Conservation (phyloP, 1,139 yeast species). For the Scheffersomyces insectosa region DNA sequence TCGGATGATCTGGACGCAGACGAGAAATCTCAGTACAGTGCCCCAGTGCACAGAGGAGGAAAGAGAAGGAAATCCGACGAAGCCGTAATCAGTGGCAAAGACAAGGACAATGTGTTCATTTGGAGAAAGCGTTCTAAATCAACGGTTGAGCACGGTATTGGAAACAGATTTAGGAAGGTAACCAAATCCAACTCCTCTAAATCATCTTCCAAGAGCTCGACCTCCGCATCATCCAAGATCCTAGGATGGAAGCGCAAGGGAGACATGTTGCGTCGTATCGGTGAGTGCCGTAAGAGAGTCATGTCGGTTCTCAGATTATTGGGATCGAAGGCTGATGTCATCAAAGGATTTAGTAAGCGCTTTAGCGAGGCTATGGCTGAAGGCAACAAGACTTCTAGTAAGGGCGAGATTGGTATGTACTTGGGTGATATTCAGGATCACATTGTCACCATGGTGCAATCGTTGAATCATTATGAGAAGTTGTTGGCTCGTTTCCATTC, state of each 20-base stretch:
- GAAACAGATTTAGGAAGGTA: slow-evolving; percentile 14
- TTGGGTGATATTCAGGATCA: slow-evolving; percentile 87
- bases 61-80: slow-evolving; percentile 2
- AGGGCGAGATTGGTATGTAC: slow-evolving; percentile 72
- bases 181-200: slow-evolving; percentile 7
- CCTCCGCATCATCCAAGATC: slow-evolving; percentile 52
- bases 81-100: slow-evolving; percentile 1
- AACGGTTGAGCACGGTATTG: slow-evolving; percentile 31
- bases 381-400: slow-evolving; percentile 11
- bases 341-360: slow-evolving; percentile 88
- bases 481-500: slow-evolving; percentile 90
- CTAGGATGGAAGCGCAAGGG: slow-evolving; percentile 88
- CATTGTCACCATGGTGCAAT: slow-evolving; percentile 92
- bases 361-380: slow-evolving; percentile 78
- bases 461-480: slow-evolving; percentile 91
- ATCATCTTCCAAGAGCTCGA: slow-evolving; percentile 16
- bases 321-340: slow-evolving; percentile 94
- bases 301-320: slow-evolving; percentile 84
- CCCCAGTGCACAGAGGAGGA: not conserved
- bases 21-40: slow-evolving; percentile 1
- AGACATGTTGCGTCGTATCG: slow-evolving; percentile 90
- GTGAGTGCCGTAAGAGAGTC: slow-evolving; percentile 91
- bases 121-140: slow-evolving; percentile 42
- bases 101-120: slow-evolving; percentile 30
- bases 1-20: slow-evolving; percentile 11